Evolutionary conservation across 2,329 filamentous ascomycete genomes (phyloP).

Genomic region (Septoria linicola): DNA sequence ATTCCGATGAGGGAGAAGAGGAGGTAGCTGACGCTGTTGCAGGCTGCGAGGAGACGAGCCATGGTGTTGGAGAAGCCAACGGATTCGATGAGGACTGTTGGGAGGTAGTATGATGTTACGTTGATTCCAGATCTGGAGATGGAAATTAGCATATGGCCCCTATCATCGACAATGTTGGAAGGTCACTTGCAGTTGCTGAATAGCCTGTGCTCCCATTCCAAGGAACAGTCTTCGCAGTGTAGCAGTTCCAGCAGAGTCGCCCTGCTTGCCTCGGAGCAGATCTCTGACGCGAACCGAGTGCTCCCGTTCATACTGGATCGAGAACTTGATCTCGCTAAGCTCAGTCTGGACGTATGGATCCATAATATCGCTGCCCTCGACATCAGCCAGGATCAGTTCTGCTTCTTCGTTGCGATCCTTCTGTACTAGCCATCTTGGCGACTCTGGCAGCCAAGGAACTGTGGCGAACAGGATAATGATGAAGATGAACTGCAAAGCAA

Average conservation of each 20-base stretch:
- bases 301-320: constrained; percentile 51
- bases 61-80: constrained; percentile 55
- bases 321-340: constrained; percentile 49
- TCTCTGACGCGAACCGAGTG: constrained; percentile 53
- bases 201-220: constrained; percentile 55
- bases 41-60: constrained; percentile 56
- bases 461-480: constrained; percentile 48
- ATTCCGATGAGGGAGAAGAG: constrained; percentile 50
- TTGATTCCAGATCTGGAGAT: constrained; percentile 38
- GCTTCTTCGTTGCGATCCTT: constrained; percentile 49
- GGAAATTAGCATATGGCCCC: no score
- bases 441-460: constrained; percentile 50
- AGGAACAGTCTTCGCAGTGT: constrained; percentile 54
- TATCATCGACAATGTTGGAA: no score
- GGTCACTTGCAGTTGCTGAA: constrained; percentile 48
- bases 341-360: constrained; percentile 49
- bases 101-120: constrained; percentile 52
- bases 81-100: constrained; percentile 59
- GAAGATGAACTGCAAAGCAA: constrained; percentile 53
- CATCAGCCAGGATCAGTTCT: constrained; percentile 49
- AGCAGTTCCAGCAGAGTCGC: constrained; percentile 46
- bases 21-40: constrained; percentile 53
- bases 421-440: constrained; percentile 50
- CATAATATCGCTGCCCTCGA: constrained; percentile 47
- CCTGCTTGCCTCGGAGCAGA: constrained; percentile 50